Evolutionary conservation across 1,139 yeast genomes (phyloP).

Genomic region (Meyerozyma guilliermondii): DNA sequence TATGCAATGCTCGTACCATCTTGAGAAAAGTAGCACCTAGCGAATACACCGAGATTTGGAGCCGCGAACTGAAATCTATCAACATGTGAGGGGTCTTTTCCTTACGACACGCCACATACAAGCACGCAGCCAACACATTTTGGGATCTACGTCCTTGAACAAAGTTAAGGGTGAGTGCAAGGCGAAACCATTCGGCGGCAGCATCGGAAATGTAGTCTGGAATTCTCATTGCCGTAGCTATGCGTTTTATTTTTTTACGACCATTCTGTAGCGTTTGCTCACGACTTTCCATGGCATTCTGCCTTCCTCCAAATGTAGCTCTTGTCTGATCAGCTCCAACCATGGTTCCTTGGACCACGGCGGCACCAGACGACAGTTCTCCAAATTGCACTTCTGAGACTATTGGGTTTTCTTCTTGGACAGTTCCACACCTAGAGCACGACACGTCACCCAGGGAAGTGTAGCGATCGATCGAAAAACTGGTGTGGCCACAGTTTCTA

Average conservation of each 20-base stretch:
- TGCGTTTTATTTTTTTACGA: constrained; percentile 65
- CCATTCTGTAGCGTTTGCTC: constrained; percentile 87
- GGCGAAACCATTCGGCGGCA: constrained; percentile 82
- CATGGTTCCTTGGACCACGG: constrained; percentile 92
- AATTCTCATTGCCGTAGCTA: constrained; percentile 73
- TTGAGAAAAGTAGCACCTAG: constrained; percentile 94
- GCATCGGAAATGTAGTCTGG: constrained; percentile 83
- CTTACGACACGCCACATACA: constrained; percentile 89
- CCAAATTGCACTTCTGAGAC: constrained; percentile 95
- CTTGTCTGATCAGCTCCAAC: constrained; percentile 83
- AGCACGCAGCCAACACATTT: constrained; percentile 90
- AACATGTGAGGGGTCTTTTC: constrained; percentile 91
- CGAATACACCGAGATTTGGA: constrained; percentile 88
- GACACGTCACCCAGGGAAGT: constrained; percentile 65
- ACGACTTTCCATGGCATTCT: constrained; percentile 74
- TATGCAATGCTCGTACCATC: constrained; percentile 77
- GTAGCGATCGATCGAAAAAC: constrained; percentile 25
- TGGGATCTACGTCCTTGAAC: constrained; percentile 95
- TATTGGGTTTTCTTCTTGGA: constrained; percentile 86
- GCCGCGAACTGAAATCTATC: constrained; percentile 85
- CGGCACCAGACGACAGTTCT: constrained; percentile 89
- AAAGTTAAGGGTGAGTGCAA: constrained; percentile 81
- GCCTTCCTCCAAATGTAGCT: constrained; percentile 61
- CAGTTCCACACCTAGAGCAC: constrained; percentile 80
- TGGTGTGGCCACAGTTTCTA: constrained; percentile 29